Evolutionary conservation across 2,329 filamentous ascomycete genomes (phyloP), one percentile per base, ranked within the genome.

Genomic region (Cephalotrichum gorgonifer): DNA sequence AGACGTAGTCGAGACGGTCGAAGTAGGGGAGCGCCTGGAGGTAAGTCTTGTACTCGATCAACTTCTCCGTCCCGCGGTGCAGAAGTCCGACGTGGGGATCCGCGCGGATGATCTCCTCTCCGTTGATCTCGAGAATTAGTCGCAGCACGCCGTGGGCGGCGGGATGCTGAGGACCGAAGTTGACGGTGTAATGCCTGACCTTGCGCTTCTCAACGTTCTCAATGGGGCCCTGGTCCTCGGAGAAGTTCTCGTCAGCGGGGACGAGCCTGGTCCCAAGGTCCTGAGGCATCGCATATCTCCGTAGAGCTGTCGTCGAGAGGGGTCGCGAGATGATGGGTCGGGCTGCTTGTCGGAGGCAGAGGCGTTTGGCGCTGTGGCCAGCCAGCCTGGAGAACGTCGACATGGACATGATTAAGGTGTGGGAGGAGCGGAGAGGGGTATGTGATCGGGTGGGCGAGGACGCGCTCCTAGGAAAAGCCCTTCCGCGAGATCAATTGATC

Each of bases 41-140:
- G 65, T 98, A 98, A 59, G 91, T 95, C 79, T 95, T 96, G 80
- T 98, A 98, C 77, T 98, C 93, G 71, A 97, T 97, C 72, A 98
- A 81, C 79, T 98, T 98, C 78, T 98, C 93, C 54, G 93, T 98
- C 58, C 93, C 93, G 61, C 93, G 83, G 70, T 98, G 93, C 62
- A 98, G 79, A 67, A 98, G 75, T 51, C 93, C 93, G 61, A 98
- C 91, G 71, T 98, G 93, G 43, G 93, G 93, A 69, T 98, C 93
- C 56, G 90, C 86, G 64, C 93, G 87, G 61, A 98, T 76, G 64
- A 98, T 97, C 72, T 96, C 88, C 74, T 98, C 93, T 66, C 93
- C 93, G 70, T 88, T 96, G 65, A 98, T 79, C 70, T 98, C 93
- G 60, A 98, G 80, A 75, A 98, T 98, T 71, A 98, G 72, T 49